Conservation (phyloP, 2,329 filamentous ascomycete species). For the Penicillium sp. region DNA sequence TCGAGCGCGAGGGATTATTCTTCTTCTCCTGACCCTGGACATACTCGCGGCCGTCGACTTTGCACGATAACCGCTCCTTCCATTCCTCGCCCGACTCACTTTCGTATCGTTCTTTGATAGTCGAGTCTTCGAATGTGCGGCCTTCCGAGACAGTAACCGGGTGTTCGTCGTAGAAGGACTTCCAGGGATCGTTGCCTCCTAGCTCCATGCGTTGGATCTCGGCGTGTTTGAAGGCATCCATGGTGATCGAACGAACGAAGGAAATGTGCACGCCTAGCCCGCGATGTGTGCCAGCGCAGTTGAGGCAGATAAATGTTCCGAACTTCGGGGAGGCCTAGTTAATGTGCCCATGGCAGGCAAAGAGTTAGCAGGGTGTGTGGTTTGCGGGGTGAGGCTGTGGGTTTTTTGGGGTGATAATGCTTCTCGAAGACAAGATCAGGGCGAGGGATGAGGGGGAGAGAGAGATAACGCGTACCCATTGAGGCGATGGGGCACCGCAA, state of each 20-base stretch:
- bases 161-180: conserved; percentile 77
- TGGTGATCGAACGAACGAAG: conserved; percentile 94
- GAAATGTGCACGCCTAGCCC: conserved; percentile 96
- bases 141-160: conserved; percentile 64
- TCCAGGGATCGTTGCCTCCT: conserved; percentile 86
- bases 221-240: conserved; percentile 94
- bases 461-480: conserved; percentile 69
- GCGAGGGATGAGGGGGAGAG: not conserved
- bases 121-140: conserved; percentile 77
- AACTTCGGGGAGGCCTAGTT: conserved; percentile 79
- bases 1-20: conserved; percentile 35
- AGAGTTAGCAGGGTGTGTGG: conserved; percentile 1
- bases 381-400: not conserved
- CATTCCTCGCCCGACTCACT: conserved; percentile 90
- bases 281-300: conserved; percentile 90
- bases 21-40: conserved; percentile 66
- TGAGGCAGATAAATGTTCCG: conserved; percentile 96
- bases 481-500: conserved; percentile 89
- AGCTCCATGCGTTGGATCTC: conserved; percentile 93
- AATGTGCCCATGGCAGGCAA: not conserved
- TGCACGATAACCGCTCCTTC: conserved; percentile 83
- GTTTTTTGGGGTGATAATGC: not conserved
- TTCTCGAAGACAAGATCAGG: not conserved
- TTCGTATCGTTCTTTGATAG: conserved; percentile 85
- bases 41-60: conserved; percentile 85